Conservation (phyloP, 805 yeast species). For the Metschnikowia proteae region DNA sequence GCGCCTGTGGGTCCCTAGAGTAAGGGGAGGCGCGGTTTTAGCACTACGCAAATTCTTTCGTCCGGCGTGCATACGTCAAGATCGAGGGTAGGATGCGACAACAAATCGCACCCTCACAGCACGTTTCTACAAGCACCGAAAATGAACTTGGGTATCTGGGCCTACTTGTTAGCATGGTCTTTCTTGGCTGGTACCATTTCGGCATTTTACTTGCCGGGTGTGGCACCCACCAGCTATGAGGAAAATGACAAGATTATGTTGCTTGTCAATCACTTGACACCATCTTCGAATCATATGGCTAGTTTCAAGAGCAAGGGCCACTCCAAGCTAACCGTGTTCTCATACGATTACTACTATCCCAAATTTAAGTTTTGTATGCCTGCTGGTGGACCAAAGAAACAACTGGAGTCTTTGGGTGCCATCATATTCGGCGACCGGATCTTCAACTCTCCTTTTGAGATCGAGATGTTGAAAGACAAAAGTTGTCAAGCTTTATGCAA, state of each 20-base stretch:
- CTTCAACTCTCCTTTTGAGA: constrained; percentile 83
- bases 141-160: constrained; percentile 17
- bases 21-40: neutral
- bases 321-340: constrained; percentile 57
- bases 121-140: neutral
- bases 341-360: constrained; percentile 80
- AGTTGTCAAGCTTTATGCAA: constrained; percentile 68
- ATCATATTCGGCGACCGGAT: constrained; percentile 94
- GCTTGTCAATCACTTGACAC: constrained; percentile 86
- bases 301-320: constrained; percentile 27
- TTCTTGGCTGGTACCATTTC: constrained; percentile 18
- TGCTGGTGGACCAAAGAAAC: constrained; percentile 57
- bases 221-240: constrained; percentile 86
- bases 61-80: neutral
- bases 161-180: constrained; percentile 15
- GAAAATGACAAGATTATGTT: constrained; percentile 71
- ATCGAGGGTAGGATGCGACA: neutral
- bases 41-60: neutral
- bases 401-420: constrained; percentile 87
- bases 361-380: constrained; percentile 85
- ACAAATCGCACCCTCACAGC: neutral
- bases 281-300: constrained; percentile 49
- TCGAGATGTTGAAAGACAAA: constrained; percentile 71
- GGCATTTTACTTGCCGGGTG: constrained; percentile 92
- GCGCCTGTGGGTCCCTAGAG: neutral